A percentile compares a stretch with the other conserved stretches of the same genome.
These are phyloP conservation scores for Cnidoscolus chayamansa DNA, from an alignment of 441 rosid species.

Conservation along the genomic window DNA sequence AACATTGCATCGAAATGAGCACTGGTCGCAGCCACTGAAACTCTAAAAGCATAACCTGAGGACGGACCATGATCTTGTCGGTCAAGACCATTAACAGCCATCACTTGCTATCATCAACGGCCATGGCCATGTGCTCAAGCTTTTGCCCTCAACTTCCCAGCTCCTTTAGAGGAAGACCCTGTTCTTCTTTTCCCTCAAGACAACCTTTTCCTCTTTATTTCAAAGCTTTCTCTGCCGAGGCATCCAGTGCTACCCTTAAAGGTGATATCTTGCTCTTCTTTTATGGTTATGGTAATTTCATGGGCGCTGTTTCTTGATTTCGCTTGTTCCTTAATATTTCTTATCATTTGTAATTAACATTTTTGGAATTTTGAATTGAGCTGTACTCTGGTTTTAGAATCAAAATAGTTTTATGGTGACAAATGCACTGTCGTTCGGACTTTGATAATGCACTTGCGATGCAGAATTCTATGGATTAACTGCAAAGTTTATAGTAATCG, in stretches of 20 bases:
- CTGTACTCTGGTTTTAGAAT: not conserved
- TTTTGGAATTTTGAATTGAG: not conserved
- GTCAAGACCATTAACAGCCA: slow-evolving; percentile 18
- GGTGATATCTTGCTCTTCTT: slow-evolving; percentile 27
- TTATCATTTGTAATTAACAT: not conserved
- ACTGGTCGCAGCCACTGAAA: not conserved
- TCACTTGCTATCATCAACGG: slow-evolving; percentile 34
- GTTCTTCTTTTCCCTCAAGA: slow-evolving; percentile 32
- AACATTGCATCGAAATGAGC: slow-evolving; percentile 23
- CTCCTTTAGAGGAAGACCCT: slow-evolving; percentile 39
- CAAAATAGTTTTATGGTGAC: not conserved
- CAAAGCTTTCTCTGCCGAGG: slow-evolving; percentile 51
- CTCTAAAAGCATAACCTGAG: not conserved
- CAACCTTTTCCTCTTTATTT: slow-evolving; percentile 30
- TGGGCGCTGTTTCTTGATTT: not conserved
- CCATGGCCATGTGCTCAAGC: slow-evolving; percentile 59
- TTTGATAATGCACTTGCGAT: not conserved
- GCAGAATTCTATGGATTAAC: not conserved
- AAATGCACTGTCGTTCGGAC: not conserved
- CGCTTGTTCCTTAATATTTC: not conserved
- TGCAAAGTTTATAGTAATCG: not conserved
- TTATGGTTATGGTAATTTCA: slow-evolving; percentile 7
- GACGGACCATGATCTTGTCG: slow-evolving; percentile 17
- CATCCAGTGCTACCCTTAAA: slow-evolving; percentile 33
- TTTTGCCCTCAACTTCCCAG: slow-evolving; percentile 52